phyloP scores from a whole-genome alignment of 768 basidiomycete species.

The Calocybe indica region DNA sequence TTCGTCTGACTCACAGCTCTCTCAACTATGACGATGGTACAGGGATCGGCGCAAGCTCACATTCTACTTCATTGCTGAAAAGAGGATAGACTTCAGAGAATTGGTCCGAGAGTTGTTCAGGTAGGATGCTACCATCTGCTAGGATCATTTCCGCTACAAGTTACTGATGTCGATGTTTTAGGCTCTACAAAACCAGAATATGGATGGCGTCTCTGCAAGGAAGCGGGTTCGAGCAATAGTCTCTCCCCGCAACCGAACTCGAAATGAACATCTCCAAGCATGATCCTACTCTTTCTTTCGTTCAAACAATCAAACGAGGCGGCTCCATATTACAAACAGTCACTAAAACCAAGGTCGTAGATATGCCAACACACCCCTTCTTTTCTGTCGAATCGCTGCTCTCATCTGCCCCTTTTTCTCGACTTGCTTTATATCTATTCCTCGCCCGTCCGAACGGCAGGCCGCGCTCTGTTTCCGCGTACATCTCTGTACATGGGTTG shows the following conservation, averaged over 20 bases:
- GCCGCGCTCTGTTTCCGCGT: slow-evolving; percentile 5
- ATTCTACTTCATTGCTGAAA: slow-evolving; percentile 96
- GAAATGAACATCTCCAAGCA: slow-evolving; percentile 2
- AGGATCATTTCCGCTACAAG: not conserved
- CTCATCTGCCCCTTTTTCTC: slow-evolving; percentile 3
- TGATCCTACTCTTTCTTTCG: not conserved
- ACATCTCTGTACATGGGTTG: not conserved
- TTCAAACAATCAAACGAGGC: no score
- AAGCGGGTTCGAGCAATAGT: slow-evolving; percentile 31
- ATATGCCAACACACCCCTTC: no score
- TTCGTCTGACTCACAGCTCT: not conserved
- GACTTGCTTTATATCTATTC: not conserved
- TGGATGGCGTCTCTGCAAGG: slow-evolving; percentile 89
- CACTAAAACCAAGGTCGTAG: no score
- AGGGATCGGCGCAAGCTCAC: slow-evolving; percentile 98
- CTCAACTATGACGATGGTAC: slow-evolving; percentile 1
- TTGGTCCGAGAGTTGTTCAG: slow-evolving; percentile 92
- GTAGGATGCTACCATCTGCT: slow-evolving; percentile 25
- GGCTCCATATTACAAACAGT: no score
- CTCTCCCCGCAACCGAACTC: not conserved
- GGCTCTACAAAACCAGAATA: slow-evolving; percentile 89
- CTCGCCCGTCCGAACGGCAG: slow-evolving; percentile 6
- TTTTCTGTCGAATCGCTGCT: not conserved
- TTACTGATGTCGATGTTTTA: slow-evolving; percentile 16
- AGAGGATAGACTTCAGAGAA: slow-evolving; percentile 94